Evolutionary conservation across 345 rosid species (phyloP), one percentile per base, ranked within the genome.

Genomic region (Mercurialis annua): DNA sequence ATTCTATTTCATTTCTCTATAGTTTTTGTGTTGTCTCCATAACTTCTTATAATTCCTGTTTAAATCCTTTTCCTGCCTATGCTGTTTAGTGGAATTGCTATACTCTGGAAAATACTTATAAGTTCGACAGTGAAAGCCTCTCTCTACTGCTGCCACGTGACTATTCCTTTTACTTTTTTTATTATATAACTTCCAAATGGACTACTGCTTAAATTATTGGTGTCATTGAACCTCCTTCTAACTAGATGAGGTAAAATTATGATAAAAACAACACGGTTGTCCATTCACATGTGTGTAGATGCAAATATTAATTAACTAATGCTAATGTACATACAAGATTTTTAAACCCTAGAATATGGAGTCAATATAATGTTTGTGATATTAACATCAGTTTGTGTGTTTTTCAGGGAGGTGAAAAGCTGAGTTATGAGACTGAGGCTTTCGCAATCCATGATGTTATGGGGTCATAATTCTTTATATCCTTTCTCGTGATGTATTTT

Each of bases 341-440:
- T n/a, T n/a, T n/a, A n/a, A n/a, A n/a, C 16, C 36, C 10, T 26
- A 26, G n/a, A 54, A 33, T 60, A 51, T 33, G 62, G 21, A 21
- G 31, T 34, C 26, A 30, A 20, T 24, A 3, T 3, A 29, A 26
- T 33, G 10, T 43, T 30, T 47, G 44, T 50, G 50, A 36, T 59
- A 4, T 20, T 63, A 27, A 62, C 66, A 53, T 2, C 31, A 18
- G 48, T 62, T 66, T 78, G 64, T 50, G 23, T 63, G 34, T 65
- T 76, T 78, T 64, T 61, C 85, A 85, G 88, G 85, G 79, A 26
- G 81, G 82, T 0, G 77, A 74, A 76, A 89, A 89, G 83, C 69
- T 89, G 86, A 90, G 96, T 66, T 86, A 90, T 77, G 97, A 93
- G 76, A 81, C 90, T 11, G 96, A 90, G 80, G 99, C 97, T 65